phyloP scores from a whole-genome alignment of 1,284 basidiomycete species.

The Irpex sp. region DNA sequence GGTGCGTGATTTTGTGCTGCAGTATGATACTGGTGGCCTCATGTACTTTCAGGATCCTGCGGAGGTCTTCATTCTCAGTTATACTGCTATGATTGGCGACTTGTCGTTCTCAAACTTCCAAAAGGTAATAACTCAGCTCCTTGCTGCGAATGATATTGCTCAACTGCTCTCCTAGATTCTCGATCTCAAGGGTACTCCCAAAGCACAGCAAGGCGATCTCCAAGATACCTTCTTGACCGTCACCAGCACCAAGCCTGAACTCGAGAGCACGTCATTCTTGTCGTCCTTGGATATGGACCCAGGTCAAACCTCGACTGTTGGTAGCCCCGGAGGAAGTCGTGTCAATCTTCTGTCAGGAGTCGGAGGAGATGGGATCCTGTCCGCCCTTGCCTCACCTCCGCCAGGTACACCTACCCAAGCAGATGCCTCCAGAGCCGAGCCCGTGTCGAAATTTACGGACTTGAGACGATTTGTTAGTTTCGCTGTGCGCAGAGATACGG shows the following conservation, averaged over 20 bases:
- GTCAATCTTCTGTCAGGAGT: slow-evolving; percentile 41
- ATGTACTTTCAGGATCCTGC: slow-evolving; percentile 65
- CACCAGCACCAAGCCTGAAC: slow-evolving; percentile 84
- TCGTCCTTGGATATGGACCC: slow-evolving; percentile 95
- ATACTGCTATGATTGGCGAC: slow-evolving; percentile 89
- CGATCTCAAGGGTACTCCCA: slow-evolving; percentile 91
- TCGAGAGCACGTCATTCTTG: slow-evolving; percentile 87
- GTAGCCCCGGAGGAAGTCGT: slow-evolving; percentile 58
- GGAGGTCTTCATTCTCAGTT: slow-evolving; percentile 92
- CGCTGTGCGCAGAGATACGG: slow-evolving; percentile 69
- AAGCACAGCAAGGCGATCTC: slow-evolving; percentile 82
- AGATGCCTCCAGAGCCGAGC: slow-evolving; percentile 36
- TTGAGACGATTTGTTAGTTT: slow-evolving; percentile 84
- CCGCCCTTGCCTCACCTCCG: slow-evolving; percentile 55
- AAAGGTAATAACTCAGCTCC: slow-evolving; percentile 55
- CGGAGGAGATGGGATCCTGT: slow-evolving; percentile 49
- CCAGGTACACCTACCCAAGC: slow-evolving; percentile 50
- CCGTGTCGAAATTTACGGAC: slow-evolving; percentile 69
- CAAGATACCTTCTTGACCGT: slow-evolving; percentile 89
- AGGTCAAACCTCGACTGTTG: slow-evolving; percentile 39
- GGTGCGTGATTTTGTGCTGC: slow-evolving; percentile 39
- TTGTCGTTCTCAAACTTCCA: slow-evolving; percentile 95
- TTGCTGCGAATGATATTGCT: neutral
- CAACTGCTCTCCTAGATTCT: slow-evolving; percentile 58
- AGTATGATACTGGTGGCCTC: neutral